Evolutionary conservation across 805 yeast species (phyloP), one percentile per base, ranked within the genome.

Genomic region (Kluyveromyces dobzhanskii): DNA sequence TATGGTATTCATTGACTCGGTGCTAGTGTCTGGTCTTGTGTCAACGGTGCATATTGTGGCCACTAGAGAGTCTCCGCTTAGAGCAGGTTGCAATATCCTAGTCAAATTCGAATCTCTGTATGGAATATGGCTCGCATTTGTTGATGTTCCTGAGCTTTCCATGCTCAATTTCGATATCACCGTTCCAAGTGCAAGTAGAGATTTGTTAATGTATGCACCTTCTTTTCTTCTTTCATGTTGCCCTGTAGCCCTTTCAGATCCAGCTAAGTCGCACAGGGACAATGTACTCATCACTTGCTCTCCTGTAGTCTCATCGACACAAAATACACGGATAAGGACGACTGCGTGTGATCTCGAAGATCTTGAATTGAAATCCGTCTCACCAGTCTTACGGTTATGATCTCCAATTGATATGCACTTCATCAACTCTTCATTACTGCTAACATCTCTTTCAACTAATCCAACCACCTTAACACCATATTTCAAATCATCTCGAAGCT

Each of bases 51-150:
- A 92, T 18, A 90, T 69, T 4, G 92, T 80, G 37, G 85, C 76
- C 12, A 90, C 87, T 26, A 87, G 69, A 2, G 95, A 79, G 24
- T 80, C 75, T 1, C 97, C 97, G 23, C 92, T 80, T 27, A 90
- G 67, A 0, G 97, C 92, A 1, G 96, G 96, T 60, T 92, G 97
- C 41, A 90, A 64, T 24, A 90, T 64, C 42, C 98, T 67, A 0
- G 98, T 90, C 41, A 90, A 72, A 55, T 90, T 90, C 3, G 95
- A 85, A 57, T 90, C 97, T 56, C 98, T 69, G 62, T 85, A 90
- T 0, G 97, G 97, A 26, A 92, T 75, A 56, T 92, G 97, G 11
- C 64, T 59, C 33, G 57, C 35, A 27, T 18, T 27, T 18, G 41
- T 43, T 26, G 36, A 35, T n/a, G 18, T 24, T 47, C 41, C 33